Evolutionary conservation across 306 rosid species (phyloP), one percentile per base, ranked within the genome.

Genomic region (Trichosanthes cucumerina): DNA sequence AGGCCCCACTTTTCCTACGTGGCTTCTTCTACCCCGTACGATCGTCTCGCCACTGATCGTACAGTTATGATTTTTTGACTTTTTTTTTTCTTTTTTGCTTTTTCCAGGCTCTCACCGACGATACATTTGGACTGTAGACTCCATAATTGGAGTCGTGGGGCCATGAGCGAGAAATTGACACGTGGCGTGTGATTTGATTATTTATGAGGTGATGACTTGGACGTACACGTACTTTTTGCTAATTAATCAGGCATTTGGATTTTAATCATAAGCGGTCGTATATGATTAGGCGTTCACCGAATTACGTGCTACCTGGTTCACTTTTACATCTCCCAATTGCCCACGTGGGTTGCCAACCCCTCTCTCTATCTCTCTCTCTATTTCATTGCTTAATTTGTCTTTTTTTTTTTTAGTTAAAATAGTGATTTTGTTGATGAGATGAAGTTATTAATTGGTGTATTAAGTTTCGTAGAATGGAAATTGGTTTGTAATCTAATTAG

Each of bases 41-140:
- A 76, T 76, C 52, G 0, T 21, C 21, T 54, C 34, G 2, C 31
- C 31, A 18, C 26, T 5, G 47, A 75, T 75, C 79, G 7, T 76
- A 34, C n/a, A n/a, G 6, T 54, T 19, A 10, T 33, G 23, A 43
- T 23, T 41, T 21, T 68, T 68, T 68, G 11, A 7, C 28, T 9
- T 8, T n/a, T 68, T 41, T 6, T 26, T 72, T 3, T 2, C 14
- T 64, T 1, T 64, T 34, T 64, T 62, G 0, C 9, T 65, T 65
- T 75, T 59, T 54, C 34, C 68, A 54, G 64, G 26, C 65, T 1
- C 54, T 24, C 79, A 76, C 79, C 79, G 79, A 57, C 79, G 78
- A 50, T 73, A 53, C 39, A 31, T 71, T 10, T 71, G 21, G 23
- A 71, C 58, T 24, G 59, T 72, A 50, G 5, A 73, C 60, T 73